Evolutionary conservation across 2,329 filamentous ascomycete species (phyloP).

Genomic region (Gremmenia infestans): DNA sequence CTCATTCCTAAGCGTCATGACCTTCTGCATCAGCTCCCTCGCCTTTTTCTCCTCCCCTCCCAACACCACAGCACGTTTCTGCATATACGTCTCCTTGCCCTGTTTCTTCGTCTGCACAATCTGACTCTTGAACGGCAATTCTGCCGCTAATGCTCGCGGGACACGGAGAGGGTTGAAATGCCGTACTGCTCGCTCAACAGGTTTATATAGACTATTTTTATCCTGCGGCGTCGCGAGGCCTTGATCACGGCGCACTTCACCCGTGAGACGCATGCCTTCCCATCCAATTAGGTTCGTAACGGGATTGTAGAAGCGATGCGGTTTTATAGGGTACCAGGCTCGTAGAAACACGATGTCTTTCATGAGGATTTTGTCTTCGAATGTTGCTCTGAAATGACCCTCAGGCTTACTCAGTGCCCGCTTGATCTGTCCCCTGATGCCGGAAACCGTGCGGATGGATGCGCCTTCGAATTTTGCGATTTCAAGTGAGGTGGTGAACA

Average conservation of each 20-base stretch:
- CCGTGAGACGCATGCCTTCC: conserved; percentile 91
- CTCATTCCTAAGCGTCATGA: conserved; percentile 85
- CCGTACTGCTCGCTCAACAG: conserved; percentile 58
- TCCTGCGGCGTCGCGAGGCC: conserved; percentile 70
- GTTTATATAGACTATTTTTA: conserved; percentile 80
- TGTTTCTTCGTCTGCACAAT: conserved; percentile 77
- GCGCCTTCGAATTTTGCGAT: conserved; percentile 98
- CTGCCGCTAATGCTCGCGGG: conserved; percentile 73
- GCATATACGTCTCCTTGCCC: conserved; percentile 79
- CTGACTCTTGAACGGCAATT: conserved; percentile 89
- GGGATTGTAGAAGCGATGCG: conserved; percentile 94
- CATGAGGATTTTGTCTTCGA: conserved; percentile 97
- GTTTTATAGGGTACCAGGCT: conserved; percentile 95
- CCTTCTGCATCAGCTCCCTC: conserved; percentile 84
- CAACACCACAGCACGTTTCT: conserved; percentile 88
- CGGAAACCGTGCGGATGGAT: conserved; percentile 91
- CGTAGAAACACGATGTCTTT: conserved; percentile 94
- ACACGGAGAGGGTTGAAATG: conserved; percentile 73
- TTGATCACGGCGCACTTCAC: conserved; percentile 77
- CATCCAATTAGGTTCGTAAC: conserved; percentile 89
- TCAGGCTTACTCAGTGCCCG: conserved; percentile 88
- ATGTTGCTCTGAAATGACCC: conserved; percentile 92
- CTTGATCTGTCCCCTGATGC: conserved; percentile 95
- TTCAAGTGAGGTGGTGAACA: conserved; percentile 91
- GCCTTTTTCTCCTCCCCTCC: conserved; percentile 85